Conservation (phyloP, 179 eudicot genomes). For the Carnegiea gigantea region DNA sequence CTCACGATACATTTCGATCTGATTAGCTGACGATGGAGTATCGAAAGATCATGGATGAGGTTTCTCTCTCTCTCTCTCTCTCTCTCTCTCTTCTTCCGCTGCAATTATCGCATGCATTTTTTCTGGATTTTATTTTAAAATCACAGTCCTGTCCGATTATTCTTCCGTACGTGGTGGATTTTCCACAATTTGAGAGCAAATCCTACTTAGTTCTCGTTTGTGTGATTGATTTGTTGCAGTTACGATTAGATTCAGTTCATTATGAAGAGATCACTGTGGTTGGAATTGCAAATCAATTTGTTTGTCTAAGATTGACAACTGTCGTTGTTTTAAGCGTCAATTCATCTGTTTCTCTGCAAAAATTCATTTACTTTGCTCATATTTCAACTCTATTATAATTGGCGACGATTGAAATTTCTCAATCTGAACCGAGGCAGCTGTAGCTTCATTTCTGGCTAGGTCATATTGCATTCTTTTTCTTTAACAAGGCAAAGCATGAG, state of each 20-base stretch:
- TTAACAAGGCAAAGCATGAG: background rate
- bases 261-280: background rate
- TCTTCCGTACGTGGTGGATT: background rate
- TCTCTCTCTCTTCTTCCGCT: background rate
- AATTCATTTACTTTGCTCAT: background rate
- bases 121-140: background rate
- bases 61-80: constrained; percentile 13
- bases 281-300: background rate
- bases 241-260: background rate
- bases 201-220: background rate
- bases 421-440: background rate
- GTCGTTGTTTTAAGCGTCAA: background rate
- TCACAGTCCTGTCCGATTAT: background rate
- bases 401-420: background rate
- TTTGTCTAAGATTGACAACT: background rate
- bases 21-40: constrained; percentile 54
- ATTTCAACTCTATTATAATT: too few species aligned
- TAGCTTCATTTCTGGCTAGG: background rate
- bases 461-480: too few species aligned
- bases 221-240: background rate
- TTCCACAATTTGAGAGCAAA: background rate
- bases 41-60: constrained; percentile 81
- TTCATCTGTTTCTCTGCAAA: background rate
- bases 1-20: background rate
- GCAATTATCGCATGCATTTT: background rate